A percentile compares a stretch with the other conserved stretches of the same genome.
These are phyloP conservation scores for Acacia acuminata DNA, from an alignment of 306 rosid genomes.

Conservation along the genomic window DNA sequence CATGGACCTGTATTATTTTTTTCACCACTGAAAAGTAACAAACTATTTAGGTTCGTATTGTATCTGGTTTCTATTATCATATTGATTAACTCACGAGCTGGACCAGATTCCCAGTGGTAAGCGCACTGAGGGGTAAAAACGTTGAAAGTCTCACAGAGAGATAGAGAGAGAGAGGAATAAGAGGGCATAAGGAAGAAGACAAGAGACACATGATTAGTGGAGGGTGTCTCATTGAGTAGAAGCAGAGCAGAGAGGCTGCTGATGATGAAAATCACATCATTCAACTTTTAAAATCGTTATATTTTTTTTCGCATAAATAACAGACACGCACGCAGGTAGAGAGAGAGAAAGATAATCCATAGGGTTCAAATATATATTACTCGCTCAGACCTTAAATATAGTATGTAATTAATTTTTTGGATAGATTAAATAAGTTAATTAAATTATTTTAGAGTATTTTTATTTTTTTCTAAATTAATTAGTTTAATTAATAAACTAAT, in stretches of 20 bases:
- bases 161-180: background rate
- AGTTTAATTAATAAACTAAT: too few relatives aligned
- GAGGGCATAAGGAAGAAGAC: constrained; percentile 29
- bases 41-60: background rate
- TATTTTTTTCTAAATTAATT: too few relatives aligned
- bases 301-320: background rate
- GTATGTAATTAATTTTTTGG: too few relatives aligned
- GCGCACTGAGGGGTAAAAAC: background rate
- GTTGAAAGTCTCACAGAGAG: background rate
- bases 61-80: background rate
- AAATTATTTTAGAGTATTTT: too few relatives aligned
- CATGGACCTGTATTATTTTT: constrained; percentile 1
- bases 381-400: too few relatives aligned
- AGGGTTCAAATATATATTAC: background rate
- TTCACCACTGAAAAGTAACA: constrained; percentile 39
- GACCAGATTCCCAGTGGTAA: constrained; percentile 11
- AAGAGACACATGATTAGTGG: constrained; percentile 47
- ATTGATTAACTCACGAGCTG: constrained; percentile 13
- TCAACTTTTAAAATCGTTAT: constrained; percentile 40
- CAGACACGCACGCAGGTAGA: background rate
- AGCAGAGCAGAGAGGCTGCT: constrained; percentile 31
- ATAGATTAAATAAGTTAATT: too few relatives aligned
- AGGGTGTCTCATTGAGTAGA: constrained; percentile 41
- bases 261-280: constrained; percentile 34
- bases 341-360: background rate